Evolutionary conservation across 805 yeast species (phyloP).

Genomic region (Hanseniaspora guilliermondii): DNA sequence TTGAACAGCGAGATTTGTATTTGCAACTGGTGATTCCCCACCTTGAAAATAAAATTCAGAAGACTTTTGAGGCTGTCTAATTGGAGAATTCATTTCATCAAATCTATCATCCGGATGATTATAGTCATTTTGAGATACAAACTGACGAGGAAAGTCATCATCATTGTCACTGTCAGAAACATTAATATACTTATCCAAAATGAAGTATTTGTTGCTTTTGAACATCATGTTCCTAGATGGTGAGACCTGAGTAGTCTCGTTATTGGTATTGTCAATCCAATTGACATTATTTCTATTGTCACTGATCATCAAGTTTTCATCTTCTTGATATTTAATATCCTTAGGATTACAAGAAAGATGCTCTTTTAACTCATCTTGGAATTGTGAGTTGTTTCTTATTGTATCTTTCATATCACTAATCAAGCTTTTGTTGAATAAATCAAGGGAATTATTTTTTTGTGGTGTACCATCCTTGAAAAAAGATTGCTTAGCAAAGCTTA

Average conservation of each 20-base stretch:
- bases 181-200: conserved; percentile 7
- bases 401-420: conserved; percentile 1
- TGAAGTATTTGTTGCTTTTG: not conserved
- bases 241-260: not conserved
- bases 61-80: conserved; percentile 1
- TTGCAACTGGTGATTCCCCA: conserved; percentile 8
- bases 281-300: not conserved
- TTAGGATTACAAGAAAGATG: not conserved
- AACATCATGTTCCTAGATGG: not conserved
- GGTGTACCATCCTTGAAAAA: not conserved
- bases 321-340: not conserved
- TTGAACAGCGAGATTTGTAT: not conserved
- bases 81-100: not conserved
- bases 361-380: not conserved
- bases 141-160: not conserved
- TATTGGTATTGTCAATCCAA: not conserved
- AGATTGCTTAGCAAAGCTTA: not conserved
- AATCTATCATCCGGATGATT: not conserved
- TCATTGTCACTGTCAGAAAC: conserved; percentile 6
- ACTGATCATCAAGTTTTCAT: not conserved
- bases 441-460: not conserved
- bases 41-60: not conserved
- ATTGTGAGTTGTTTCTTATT: not conserved
- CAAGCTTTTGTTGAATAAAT: not conserved
- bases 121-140: not conserved